Evolutionary conservation across 83 land plant species (phyloP), one percentile per base, ranked within the genome.

Genomic region (Diphasiastrum complanatum): DNA sequence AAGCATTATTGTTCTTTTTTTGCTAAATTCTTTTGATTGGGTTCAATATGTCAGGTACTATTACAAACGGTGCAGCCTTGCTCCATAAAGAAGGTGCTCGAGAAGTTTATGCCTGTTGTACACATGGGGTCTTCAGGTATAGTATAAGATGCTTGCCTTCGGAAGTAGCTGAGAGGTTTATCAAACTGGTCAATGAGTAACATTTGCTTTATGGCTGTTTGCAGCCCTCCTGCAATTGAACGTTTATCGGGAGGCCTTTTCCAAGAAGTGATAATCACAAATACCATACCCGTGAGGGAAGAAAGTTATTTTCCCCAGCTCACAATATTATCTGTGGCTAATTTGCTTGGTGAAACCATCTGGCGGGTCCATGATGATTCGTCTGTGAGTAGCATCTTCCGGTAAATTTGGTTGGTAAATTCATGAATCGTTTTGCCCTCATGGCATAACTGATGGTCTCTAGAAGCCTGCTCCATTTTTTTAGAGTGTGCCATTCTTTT

Each of bases 161-260:
- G 56, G 26, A 20, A 55, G 27, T 56, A n/a, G n/a, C n/a, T n/a
- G n/a, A n/a, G n/a, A n/a, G n/a, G n/a, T n/a, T n/a, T n/a, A n/a
- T n/a, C n/a, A n/a, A n/a, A n/a, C n/a, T n/a, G n/a, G n/a, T n/a
- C n/a, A n/a, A n/a, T n/a, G n/a, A n/a, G n/a, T n/a, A n/a, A n/a
- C n/a, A n/a, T n/a, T n/a, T n/a, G n/a, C n/a, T n/a, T n/a, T n/a
- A n/a, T n/a, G n/a, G n/a, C n/a, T n/a, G n/a, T n/a, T n/a, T n/a
- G 64, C 83, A 91, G 97, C 31, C 97, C 97, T 51, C 95, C 95
- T 22, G 97, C 97, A 20, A 77, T 91, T 49, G 91, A 87, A 83
- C 79, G 95, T 61, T 51, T 91, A 30, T 91, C 97, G 16, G 77
- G 97, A 47, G 97, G 97, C 8, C 78, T 91, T 27, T 91, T 91